Conservation (phyloP, 2,329 filamentous ascomycete genomes). For the Xylaria sp. region DNA sequence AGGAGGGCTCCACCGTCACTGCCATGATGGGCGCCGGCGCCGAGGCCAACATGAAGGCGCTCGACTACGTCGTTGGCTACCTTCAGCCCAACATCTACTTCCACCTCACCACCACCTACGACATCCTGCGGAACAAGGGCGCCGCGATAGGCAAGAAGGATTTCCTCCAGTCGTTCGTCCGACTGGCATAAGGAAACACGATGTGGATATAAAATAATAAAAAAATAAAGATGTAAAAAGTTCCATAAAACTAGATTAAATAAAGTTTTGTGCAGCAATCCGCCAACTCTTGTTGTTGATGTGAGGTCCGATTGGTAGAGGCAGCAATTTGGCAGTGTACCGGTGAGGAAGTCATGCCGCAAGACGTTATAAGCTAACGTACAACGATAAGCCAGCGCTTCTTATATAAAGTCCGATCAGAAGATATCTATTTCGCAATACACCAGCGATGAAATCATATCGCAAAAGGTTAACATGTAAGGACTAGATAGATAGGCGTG, state of each 20-base stretch:
- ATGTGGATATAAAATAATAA: background rate
- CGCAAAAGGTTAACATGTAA: too few species aligned
- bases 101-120: slow-evolving; percentile 64
- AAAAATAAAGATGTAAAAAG: background rate
- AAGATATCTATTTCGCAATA: too few species aligned
- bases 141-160: slow-evolving; percentile 66
- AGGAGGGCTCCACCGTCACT: slow-evolving; percentile 30
- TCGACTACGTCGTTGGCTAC: slow-evolving; percentile 54
- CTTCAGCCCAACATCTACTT: slow-evolving; percentile 68
- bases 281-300: background rate
- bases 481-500: background rate
- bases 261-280: slow-evolving; percentile 8
- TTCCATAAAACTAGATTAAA: slow-evolving; percentile 12
- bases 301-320: too few species aligned
- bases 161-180: slow-evolving; percentile 47
- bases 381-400: too few species aligned
- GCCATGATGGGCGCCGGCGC: slow-evolving; percentile 18
- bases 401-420: too few species aligned
- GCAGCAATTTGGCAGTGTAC: too few species aligned
- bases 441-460: too few species aligned
- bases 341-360: too few species aligned
- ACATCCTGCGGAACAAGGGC: slow-evolving; percentile 64
- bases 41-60: slow-evolving; percentile 35
- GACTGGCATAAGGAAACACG: background rate
- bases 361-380: too few species aligned